Conservation (phyloP, 345 rosid genomes). For the Arabidopsis suecica region DNA sequence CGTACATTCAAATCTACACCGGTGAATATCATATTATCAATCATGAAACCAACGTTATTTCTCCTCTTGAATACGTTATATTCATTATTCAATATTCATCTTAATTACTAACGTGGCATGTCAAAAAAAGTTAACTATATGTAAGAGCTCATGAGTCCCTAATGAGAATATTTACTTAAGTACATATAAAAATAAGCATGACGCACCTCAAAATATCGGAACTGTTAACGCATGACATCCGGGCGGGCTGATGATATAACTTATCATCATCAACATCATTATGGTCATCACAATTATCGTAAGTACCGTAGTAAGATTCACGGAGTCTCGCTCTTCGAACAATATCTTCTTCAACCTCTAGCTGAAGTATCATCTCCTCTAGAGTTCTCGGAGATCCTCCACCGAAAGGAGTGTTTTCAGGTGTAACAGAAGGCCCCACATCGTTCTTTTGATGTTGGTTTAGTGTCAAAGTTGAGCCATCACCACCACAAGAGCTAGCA, state of each 20-base stretch:
- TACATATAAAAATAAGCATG: slow-evolving; percentile 2
- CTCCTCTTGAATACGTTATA: not conserved
- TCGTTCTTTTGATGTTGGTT: slow-evolving; percentile 49
- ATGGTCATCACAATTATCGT: slow-evolving; percentile 9
- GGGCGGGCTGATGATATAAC: slow-evolving; percentile 40
- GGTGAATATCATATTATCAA: not conserved
- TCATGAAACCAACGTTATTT: not conserved
- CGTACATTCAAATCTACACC: not conserved
- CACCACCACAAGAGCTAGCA: slow-evolving; percentile 59
- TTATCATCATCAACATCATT: slow-evolving; percentile 13
- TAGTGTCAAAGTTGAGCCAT: slow-evolving; percentile 78
- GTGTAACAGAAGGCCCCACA: slow-evolving; percentile 24
- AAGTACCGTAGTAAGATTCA: slow-evolving; percentile 37
- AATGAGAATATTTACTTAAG: not conserved
- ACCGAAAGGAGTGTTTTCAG: slow-evolving; percentile 36
- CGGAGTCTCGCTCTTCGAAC: slow-evolving; percentile 58
- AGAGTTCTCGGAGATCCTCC: slow-evolving; percentile 52
- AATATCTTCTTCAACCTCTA: slow-evolving; percentile 78
- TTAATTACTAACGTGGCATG: not conserved
- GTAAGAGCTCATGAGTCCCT: slow-evolving; percentile 3
- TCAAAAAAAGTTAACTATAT: not conserved
- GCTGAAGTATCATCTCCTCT: slow-evolving; percentile 85
- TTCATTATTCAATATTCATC: not conserved
- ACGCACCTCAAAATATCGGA: slow-evolving; percentile 67
- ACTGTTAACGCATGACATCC: slow-evolving; percentile 82